Base-by-base conservation (phyloP, 768 basidiomycete species). In the Rhodotorula sphaerocarpa region DNA sequence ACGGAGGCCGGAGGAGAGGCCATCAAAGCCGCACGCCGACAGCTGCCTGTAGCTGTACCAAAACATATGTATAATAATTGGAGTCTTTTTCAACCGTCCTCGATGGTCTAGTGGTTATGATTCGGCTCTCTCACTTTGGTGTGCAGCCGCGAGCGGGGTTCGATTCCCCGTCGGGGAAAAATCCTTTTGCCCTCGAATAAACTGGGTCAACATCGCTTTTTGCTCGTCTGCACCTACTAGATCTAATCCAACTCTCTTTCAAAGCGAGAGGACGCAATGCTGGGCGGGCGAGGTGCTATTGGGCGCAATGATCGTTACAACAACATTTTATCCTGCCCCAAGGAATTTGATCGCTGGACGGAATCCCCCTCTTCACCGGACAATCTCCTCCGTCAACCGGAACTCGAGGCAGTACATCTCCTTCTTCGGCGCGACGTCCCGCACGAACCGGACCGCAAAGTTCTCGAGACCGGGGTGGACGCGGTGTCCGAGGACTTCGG, bases 361-460 rank as follows among this genome's bases (percentile, higher is more conserved):
- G n/a, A n/a, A n/a, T n/a, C n/a, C n/a, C n/a, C n/a, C n/a, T n/a
- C n/a, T n/a, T n/a, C n/a, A 67, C n/a, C 30, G 23, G 12, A 76
- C 77, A n/a, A 79, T 76, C 58, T 78, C 75, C 48, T 73, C 73
- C 25, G 85, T 84, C 14, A 88, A 78, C 66, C 82, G 75, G 79
- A 99, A 97, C 75, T 86, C 86, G 57, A 99, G 82, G 75, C 93
- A 92, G 75, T 92, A 97, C 93, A 97, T 96, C 72, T 90, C 86
- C 77, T 99, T 97, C 76, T 84, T 87, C 11, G 93, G 93, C 2
- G 95, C 90, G 15, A 97, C 95, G 15, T 86, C 86, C 58, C 95
- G 84, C 52, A 99, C 92, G 67, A 84, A 80, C 71, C 90, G 85
- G 12, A 89, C 74, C 50, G 73, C 46, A 63, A 72, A 77, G 25